A percentile compares a stretch with the other conserved stretches of the same genome.
Evolutionary conservation across 2,329 filamentous ascomycete species (phyloP).

Genomic region (Cladosporium cucumerinum): DNA sequence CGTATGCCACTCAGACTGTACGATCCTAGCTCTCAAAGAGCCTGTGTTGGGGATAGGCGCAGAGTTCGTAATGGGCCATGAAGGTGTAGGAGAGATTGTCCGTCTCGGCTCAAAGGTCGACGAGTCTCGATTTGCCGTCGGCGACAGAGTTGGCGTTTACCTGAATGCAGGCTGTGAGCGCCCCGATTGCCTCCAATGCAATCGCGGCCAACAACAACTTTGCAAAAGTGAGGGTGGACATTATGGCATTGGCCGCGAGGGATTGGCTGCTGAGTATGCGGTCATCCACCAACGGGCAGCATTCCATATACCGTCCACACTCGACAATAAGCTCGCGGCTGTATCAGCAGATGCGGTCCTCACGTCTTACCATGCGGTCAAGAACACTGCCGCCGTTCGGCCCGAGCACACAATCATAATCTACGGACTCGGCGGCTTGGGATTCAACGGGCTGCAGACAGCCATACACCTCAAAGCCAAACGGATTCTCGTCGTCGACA

Average conservation of each 20-base stretch:
- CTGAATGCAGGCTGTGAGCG: conserved; percentile 35
- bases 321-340: conserved; percentile 29
- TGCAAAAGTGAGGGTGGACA: conserved; percentile 38
- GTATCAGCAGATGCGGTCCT: conserved; percentile 43
- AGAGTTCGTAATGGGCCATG: conserved; percentile 21
- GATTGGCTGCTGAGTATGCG: conserved; percentile 43
- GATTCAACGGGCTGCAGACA: conserved; percentile 43
- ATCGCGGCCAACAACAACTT: conserved; percentile 38
- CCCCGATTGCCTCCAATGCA: conserved; percentile 39
- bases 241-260: conserved; percentile 45
- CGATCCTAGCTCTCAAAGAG: conserved; percentile 29
- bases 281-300: conserved; percentile 28
- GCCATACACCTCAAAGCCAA: conserved; percentile 44
- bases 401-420: conserved; percentile 39
- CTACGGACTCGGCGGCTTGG: conserved; percentile 42
- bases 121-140: conserved; percentile 18
- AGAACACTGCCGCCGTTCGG: conserved; percentile 36
- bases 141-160: conserved; percentile 35
- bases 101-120: conserved; percentile 20
- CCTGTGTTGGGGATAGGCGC: conserved; percentile 12
- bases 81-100: conserved; percentile 24
- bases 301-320: conserved; percentile 21
- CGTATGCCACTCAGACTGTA: conserved; percentile 37
- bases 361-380: conserved; percentile 43
- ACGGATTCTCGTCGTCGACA: conserved; percentile 39